phyloP scores from a whole-genome alignment of 2,329 filamentous ascomycete genomes.

The Xylaria sp. region DNA sequence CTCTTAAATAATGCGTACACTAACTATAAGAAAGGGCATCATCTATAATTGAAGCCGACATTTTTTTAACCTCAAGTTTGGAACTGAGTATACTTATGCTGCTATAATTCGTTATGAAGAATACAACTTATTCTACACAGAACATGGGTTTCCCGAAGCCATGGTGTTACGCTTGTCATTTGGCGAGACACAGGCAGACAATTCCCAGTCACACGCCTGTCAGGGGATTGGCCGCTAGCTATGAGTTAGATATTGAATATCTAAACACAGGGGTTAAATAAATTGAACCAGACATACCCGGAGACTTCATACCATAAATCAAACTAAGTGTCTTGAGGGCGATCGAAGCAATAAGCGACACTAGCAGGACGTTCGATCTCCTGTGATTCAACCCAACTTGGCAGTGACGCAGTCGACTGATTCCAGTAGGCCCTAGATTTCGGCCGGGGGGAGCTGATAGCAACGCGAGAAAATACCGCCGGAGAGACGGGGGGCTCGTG shows the following conservation, averaged over 20 bases:
- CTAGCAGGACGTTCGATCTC: slow-evolving; percentile 28
- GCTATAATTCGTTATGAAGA: too few relatives aligned
- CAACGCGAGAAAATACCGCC: not conserved
- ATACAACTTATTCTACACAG: not conserved
- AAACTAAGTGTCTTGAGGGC: not conserved
- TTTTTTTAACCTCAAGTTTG: too few relatives aligned
- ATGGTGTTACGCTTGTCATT: not conserved
- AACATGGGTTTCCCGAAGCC: not conserved
- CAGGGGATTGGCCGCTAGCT: not conserved
- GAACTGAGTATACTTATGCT: too few relatives aligned
- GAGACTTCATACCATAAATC: not conserved
- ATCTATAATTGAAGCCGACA: too few relatives aligned
- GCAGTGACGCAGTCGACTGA: slow-evolving; percentile 5
- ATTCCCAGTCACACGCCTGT: not conserved
- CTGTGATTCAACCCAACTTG: slow-evolving; percentile 20
- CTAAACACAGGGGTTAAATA: too few relatives aligned
- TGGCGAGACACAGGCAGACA: not conserved
- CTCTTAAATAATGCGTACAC: too few relatives aligned
- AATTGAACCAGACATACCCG: not conserved
- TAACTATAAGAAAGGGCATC: too few relatives aligned
- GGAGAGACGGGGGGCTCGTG: not conserved
- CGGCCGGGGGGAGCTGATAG: not conserved
- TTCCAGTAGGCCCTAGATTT: not conserved
- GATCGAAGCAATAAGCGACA: slow-evolving; percentile 26
- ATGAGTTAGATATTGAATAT: slow-evolving; percentile 1